Conservation (phyloP, 495 filamentous ascomycete species). For the Penicillium maclennaniae region DNA sequence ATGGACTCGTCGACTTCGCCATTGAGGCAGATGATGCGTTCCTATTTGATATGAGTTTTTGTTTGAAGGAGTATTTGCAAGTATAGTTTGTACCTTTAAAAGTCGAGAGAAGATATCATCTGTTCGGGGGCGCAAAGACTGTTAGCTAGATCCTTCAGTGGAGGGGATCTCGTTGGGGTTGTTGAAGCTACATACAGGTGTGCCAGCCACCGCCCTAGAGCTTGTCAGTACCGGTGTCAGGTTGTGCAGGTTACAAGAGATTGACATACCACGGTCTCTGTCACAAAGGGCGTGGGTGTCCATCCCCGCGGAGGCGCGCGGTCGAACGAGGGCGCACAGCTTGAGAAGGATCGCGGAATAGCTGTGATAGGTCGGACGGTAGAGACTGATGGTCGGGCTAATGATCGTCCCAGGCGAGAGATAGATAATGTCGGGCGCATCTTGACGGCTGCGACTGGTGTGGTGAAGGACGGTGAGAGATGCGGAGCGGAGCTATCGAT, state of each 20-base stretch:
- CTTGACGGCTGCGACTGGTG: background rate
- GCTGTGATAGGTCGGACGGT: constrained; percentile 3
- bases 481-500: constrained; percentile 11
- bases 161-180: background rate
- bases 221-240: background rate
- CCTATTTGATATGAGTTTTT: constrained; percentile 43
- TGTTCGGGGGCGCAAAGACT: constrained; percentile 31
- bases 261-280: constrained; percentile 74
- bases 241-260: constrained; percentile 29
- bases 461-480: constrained; percentile 1
- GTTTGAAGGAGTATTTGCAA: too few relatives aligned
- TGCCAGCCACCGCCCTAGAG: constrained; percentile 81
- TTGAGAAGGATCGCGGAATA: constrained; percentile 30
- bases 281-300: constrained; percentile 71
- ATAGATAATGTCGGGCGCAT: constrained; percentile 23
- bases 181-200: constrained; percentile 59
- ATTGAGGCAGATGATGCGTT: constrained; percentile 94
- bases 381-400: constrained; percentile 8
- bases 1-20: constrained; percentile 84
- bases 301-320: constrained; percentile 44
- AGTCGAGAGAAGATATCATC: constrained; percentile 83
- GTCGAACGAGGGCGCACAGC: constrained; percentile 34
- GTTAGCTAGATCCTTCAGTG: constrained; percentile 11
- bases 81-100: constrained; percentile 54
- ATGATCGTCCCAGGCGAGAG: constrained; percentile 25